These are phyloP conservation scores for Acrasis kona DNA, from an alignment of 78 protist genomes.

Conservation along the genomic window DNA sequence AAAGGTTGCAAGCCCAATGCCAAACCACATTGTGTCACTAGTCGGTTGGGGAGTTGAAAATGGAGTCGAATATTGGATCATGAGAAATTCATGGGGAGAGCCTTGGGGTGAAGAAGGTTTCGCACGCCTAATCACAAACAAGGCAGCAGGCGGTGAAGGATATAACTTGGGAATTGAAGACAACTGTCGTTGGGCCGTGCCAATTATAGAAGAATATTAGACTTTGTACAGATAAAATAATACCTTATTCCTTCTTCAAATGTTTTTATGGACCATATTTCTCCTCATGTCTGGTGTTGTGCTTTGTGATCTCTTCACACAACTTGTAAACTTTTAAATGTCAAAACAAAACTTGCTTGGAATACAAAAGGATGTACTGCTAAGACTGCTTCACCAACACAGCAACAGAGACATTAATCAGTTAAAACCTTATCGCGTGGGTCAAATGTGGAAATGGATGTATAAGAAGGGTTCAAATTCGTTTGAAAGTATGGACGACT, in stretches of 20 bases:
- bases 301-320: too few relatives aligned
- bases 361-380: too few relatives aligned
- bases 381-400: too few relatives aligned
- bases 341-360: too few relatives aligned
- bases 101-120: constrained; percentile 52
- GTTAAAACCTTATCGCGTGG: neutral
- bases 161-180: constrained; percentile 12
- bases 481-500: neutral
- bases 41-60: constrained; percentile 28
- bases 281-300: too few relatives aligned
- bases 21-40: constrained; percentile 18
- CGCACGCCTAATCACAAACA: constrained; percentile 34
- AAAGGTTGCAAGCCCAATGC: neutral
- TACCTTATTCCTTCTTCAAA: too few relatives aligned
- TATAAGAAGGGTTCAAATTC: neutral
- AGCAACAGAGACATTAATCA: too few relatives aligned
- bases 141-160: constrained; percentile 4
- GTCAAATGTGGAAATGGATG: neutral
- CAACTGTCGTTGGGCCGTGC: constrained; percentile 26
- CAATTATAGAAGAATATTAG: too few relatives aligned
- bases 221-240: too few relatives aligned
- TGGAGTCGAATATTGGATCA: constrained; percentile 26
- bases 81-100: constrained; percentile 25
- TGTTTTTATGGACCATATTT: too few relatives aligned
- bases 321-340: too few relatives aligned